A percentile compares a stretch with the other conserved stretches of the same genome.
Evolutionary conservation across 2,329 filamentous ascomycete genomes (phyloP).

Genomic region (Neodidymelliopsis sp.): DNA sequence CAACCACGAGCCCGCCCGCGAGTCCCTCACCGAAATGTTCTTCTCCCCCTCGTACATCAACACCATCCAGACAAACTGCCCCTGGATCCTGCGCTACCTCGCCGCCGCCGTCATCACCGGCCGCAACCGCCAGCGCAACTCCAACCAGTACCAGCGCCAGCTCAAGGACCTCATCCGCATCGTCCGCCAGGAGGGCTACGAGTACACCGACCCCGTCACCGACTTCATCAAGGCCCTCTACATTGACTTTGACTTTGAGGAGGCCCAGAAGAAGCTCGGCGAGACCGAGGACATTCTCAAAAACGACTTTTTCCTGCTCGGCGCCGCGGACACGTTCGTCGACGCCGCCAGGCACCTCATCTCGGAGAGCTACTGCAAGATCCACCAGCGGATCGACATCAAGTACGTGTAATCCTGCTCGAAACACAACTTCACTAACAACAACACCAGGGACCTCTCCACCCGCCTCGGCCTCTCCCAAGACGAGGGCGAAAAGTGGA

Average conservation of each 20-base stretch:
- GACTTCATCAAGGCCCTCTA: slow-evolving; percentile 97
- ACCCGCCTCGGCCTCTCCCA: slow-evolving; percentile 88
- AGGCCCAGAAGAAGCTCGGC: slow-evolving; percentile 86
- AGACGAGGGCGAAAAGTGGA: slow-evolving; percentile 99
- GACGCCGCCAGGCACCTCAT: slow-evolving; percentile 95
- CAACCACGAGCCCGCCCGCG: slow-evolving; percentile 92
- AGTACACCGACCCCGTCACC: slow-evolving; percentile 95
- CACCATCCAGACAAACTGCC: slow-evolving; percentile 97
- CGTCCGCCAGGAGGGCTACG: slow-evolving; percentile 95
- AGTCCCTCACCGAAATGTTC: slow-evolving; percentile 92
- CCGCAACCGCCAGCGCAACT: slow-evolving; percentile 69
- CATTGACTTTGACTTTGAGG: slow-evolving; percentile 96
- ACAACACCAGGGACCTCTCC: slow-evolving; percentile 73
- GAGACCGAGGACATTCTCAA: slow-evolving; percentile 91
- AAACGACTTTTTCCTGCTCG: slow-evolving; percentile 93
- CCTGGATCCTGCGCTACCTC: slow-evolving; percentile 95
- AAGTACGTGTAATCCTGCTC: slow-evolving; percentile 62
- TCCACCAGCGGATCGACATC: slow-evolving; percentile 98
- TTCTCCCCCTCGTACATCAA: slow-evolving; percentile 99
- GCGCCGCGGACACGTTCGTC: slow-evolving; percentile 85
- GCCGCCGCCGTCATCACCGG: slow-evolving; percentile 95
- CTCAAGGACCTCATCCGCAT: slow-evolving; percentile 96
- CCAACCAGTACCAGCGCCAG: slow-evolving; percentile 97
- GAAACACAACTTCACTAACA: neutral
- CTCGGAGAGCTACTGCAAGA: slow-evolving; percentile 99